phyloP scores from a whole-genome alignment of 306 rosid genomes.

The Gleditsia sinensis region DNA sequence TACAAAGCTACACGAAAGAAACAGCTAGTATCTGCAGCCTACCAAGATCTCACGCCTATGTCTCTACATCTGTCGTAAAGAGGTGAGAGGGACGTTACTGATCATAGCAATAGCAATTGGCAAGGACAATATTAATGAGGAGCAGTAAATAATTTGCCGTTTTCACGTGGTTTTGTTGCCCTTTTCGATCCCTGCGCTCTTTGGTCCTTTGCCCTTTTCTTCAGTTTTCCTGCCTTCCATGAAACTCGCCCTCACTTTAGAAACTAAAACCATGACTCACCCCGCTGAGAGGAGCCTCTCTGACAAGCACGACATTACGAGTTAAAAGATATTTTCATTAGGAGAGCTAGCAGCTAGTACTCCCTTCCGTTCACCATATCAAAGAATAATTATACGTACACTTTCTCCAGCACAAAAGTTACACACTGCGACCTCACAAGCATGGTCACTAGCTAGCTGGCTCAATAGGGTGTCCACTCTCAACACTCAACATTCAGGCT shows the following conservation, averaged over 20 bases:
- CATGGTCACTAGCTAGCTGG: neutral
- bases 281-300: too few species aligned
- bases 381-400: neutral
- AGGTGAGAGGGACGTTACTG: constrained; percentile 9
- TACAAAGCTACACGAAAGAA: neutral
- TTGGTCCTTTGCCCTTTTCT: neutral
- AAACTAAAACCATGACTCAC: too few species aligned
- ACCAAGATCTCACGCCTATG: neutral
- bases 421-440: neutral
- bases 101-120: too few species aligned
- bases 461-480: neutral
- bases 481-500: too few species aligned
- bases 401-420: too few species aligned
- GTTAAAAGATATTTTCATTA: too few species aligned
- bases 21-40: neutral
- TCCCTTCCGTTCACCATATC: neutral
- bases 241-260: too few species aligned
- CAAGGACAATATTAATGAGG: neutral
- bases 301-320: too few species aligned
- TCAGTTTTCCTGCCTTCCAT: too few species aligned
- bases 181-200: neutral
- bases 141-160: constrained; percentile 17
- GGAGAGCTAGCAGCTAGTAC: neutral
- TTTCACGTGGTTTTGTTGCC: constrained; percentile 22
- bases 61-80: neutral